Base-by-base conservation (phyloP, 495 filamentous ascomycete genomes). In the Acidomyces sp. region DNA sequence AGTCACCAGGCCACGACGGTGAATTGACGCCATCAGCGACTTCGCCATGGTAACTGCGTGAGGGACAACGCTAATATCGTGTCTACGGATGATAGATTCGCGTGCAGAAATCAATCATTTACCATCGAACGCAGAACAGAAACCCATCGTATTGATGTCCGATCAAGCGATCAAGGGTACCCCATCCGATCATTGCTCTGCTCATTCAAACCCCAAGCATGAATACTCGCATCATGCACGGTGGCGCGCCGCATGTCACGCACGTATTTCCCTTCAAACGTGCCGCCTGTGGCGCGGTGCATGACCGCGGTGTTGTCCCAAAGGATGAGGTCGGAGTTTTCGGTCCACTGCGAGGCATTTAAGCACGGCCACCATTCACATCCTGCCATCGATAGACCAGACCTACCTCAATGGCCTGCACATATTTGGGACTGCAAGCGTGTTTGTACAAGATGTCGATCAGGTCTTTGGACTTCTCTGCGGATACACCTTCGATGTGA, bases 251-350 rank as follows among this genome's bases (percentile, higher is more conserved):
- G 53, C 61, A 76, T 59, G 51, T 76, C 71, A 10, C 71, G 49
- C 36, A 52, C 56, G 52, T 62, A 68, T 53, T 64, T 69, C 2
- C 67, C 66, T 41, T 64, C 63, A 37, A 69, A 76, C 0, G 37
- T 52, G 1, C 73, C 72, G 5, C 60, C 60, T 0, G 62, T 64
- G 0, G 67, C 69, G 2, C 70, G 57, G 50, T 78, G 74, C 61
- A 75, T 59, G 20, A 70, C 67, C 17, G 58, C 62, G 0, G 67
- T 66, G 49, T 77, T 78, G 43, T 78, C 74, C 74, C 74, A 78
- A 16, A 74, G 61, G 6, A 75, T 53, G 48, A 76, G 35, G 46
- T 76, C 74, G 0, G 65, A 59, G 0, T 54, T 41, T 7, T 62
- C 44, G 24, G 64, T 37, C 71, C 74, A 77, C 28, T 42, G n/a